Evolutionary conservation across 768 basidiomycete species (phyloP).

Genomic region (Ephemerocybe angulata): DNA sequence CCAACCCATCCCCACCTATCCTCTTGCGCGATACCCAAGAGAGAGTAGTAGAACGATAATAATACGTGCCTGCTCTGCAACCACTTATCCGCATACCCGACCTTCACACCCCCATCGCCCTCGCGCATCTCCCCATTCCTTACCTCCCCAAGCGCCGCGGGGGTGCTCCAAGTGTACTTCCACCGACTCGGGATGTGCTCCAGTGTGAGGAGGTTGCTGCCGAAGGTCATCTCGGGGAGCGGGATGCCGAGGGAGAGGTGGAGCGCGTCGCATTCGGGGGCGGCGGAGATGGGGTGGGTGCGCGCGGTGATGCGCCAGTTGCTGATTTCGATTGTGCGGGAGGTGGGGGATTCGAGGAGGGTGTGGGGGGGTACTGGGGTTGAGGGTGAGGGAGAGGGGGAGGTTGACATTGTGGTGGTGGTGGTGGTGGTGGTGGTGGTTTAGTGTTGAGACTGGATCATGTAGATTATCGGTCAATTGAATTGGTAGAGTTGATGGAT

Average conservation of each 20-base stretch:
- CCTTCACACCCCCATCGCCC: constrained; percentile 91
- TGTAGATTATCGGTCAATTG: neutral
- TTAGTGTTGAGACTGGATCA: too few species aligned
- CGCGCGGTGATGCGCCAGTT: constrained; percentile 69
- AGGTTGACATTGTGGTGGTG: constrained; percentile 34
- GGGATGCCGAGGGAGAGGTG: constrained; percentile 69
- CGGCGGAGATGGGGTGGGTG: constrained; percentile 78
- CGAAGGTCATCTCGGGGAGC: constrained; percentile 96
- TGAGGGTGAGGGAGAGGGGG: constrained; percentile 30
- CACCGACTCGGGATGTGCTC: constrained; percentile 63
- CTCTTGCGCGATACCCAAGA: too few species aligned
- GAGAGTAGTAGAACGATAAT: constrained; percentile 16
- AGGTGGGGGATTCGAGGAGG: constrained; percentile 65
- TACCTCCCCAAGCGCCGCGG: constrained; percentile 66
- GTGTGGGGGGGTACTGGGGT: constrained; percentile 64
- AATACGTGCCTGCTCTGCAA: constrained; percentile 71
- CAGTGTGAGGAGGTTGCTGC: constrained; percentile 71
- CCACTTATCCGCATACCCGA: constrained; percentile 95
- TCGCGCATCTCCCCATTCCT: constrained; percentile 69
- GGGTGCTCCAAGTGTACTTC: constrained; percentile 61
- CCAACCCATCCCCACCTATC: too few species aligned
- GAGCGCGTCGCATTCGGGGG: constrained; percentile 66
- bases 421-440: neutral
- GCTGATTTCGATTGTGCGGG: constrained; percentile 62
- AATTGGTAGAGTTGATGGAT: too few species aligned